Percentiles rank a stretch among this genome's conserved stretches.
Evolutionary conservation across 768 basidiomycete species (phyloP).

Genomic region (Clavaria fumosa): DNA sequence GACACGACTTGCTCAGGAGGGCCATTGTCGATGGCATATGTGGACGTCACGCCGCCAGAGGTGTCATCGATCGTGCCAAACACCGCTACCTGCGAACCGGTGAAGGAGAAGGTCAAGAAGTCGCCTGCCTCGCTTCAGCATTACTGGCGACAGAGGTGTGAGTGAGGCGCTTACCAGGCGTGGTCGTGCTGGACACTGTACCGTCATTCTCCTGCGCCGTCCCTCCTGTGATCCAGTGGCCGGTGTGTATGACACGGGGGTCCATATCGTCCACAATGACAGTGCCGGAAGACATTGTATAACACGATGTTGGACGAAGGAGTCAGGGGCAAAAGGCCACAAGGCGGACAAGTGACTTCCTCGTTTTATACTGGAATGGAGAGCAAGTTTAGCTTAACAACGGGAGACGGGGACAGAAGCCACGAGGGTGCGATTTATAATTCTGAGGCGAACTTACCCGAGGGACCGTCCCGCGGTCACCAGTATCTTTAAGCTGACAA

Average conservation of each 20-base stretch:
- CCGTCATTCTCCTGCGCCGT: conserved; percentile 13
- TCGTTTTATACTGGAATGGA: too few relatives aligned
- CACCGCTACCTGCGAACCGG: conserved; percentile 19
- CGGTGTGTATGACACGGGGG: conserved; percentile 18
- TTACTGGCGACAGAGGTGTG: not conserved
- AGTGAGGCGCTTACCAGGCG: not conserved
- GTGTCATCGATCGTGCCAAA: conserved; percentile 22
- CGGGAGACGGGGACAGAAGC: too few relatives aligned
- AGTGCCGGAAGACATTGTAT: too few relatives aligned
- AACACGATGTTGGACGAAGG: too few relatives aligned
- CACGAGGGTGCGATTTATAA: too few relatives aligned
- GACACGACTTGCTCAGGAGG: conserved; percentile 15
- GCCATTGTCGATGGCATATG: conserved; percentile 21
- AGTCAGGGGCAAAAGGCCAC: too few relatives aligned
- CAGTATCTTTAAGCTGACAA: too few relatives aligned
- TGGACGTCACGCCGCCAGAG: conserved; percentile 22
- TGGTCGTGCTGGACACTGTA: conserved; percentile 22
- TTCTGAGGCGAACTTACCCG: too few relatives aligned
- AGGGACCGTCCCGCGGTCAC: too few relatives aligned
- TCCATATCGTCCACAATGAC: conserved; percentile 23
- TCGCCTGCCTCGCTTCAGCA: conserved; percentile 14
- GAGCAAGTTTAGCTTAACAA: too few relatives aligned
- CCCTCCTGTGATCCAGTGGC: conserved; percentile 22
- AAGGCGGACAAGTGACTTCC: too few relatives aligned
- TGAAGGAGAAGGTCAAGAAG: conserved; percentile 21